Base-by-base conservation (phyloP, 2,329 filamentous ascomycete genomes). In the Diaporthe ampelina region DNA sequence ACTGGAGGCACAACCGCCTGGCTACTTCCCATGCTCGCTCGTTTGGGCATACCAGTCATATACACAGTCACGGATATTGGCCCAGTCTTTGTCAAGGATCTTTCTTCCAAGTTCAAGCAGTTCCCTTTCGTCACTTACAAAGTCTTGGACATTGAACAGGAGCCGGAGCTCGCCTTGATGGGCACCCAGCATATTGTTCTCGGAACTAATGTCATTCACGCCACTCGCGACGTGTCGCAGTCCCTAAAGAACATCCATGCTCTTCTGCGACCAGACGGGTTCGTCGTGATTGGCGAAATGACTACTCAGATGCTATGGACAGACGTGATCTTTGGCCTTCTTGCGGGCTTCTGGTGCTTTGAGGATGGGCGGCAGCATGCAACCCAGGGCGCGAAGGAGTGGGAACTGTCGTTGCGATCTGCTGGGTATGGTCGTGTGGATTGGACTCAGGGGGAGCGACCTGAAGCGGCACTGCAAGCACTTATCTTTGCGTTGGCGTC, bases 21-120 rank as follows among this genome's bases (percentile, higher is more conserved):
- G 59, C 37, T 65, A 43, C 59, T 65, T 65, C 59, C 59, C 15
- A 65, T 65, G 59, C 59, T 65, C 37, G 59, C 59, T 65, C 59
- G 59, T 43, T 5, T 65, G n/a, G 26, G 21, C 37, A 43, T 65
- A 35, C 59, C 59, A 17, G 59, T 65, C 37, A 26, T 65, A 5
- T 65, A 65, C 35, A 65, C 59, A n/a, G 17, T 45, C 5, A 65
- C 59, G 26, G 59, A 65, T 35, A 65, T 65, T 6, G 59, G 59
- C 7, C 59, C 59, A 45, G 59, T 65, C 15, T 65, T 65, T 43
- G 59, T 65, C 29, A 65, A 65, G 19, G 29, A 65, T 6, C 29
- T 43, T 17, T 45, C 59, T 5, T 37, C 29, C 19, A 65, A 19
- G 6, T 65, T 65, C 59, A 43, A 48, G 37, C 15, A 65, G 59